Conservation (phyloP, 257 asterid genomes). For the Plantago ovata region DNA sequence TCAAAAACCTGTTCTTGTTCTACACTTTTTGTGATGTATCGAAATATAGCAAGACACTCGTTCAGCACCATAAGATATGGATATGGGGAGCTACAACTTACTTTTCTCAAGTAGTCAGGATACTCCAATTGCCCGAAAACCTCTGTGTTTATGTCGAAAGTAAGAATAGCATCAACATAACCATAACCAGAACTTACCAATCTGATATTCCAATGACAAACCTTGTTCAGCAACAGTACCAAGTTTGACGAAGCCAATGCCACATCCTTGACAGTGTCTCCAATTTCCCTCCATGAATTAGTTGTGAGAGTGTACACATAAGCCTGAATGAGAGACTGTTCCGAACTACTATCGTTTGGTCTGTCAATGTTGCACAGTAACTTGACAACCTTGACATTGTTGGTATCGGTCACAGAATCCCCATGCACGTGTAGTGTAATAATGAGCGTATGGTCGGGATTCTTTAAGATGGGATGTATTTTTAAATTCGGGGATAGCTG, state of each 20-base stretch:
- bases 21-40: background rate
- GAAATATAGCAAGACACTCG: conserved; percentile 9
- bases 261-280: background rate
- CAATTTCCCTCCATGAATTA: conserved; percentile 14
- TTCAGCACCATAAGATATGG: background rate
- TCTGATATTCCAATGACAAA: background rate
- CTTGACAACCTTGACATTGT: conserved; percentile 12
- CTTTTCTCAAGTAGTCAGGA: background rate
- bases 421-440: background rate
- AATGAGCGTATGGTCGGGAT: background rate
- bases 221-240: conserved; percentile 6
- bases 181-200: background rate
- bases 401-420: background rate
- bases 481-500: conserved; percentile 2
- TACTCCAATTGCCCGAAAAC: background rate
- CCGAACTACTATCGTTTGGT: background rate
- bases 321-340: background rate
- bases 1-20: background rate
- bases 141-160: background rate
- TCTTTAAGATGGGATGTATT: no score
- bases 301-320: conserved; percentile 12
- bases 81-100: no score
- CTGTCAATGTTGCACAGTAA: background rate
- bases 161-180: background rate
- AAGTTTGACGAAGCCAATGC: fast-evolving